A percentile compares a stretch with the other conserved stretches of the same genome.
These are phyloP conservation scores for Coniosporium tulheliwenetii DNA, from an alignment of 2,329 filamentous ascomycete species.

Conservation along the genomic window DNA sequence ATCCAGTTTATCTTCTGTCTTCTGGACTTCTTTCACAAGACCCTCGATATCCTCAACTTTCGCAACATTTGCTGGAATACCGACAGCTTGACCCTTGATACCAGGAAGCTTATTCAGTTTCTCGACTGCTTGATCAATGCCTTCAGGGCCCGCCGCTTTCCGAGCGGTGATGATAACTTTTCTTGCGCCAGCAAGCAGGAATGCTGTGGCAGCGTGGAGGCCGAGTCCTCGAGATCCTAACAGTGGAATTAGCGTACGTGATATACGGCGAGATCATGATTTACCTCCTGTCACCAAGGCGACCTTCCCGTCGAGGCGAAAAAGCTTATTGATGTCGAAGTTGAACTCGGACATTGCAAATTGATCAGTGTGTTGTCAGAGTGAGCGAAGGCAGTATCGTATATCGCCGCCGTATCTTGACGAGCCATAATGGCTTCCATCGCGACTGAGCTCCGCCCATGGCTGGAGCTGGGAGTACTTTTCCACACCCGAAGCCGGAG, in stretches of 20 bases:
- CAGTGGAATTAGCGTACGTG: no score
- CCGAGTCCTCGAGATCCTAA: constrained; percentile 18
- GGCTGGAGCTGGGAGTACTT: background rate
- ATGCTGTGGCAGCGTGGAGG: constrained; percentile 21
- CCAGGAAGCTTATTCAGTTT: constrained; percentile 20
- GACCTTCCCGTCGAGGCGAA: constrained; percentile 20
- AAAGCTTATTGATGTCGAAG: constrained; percentile 16
- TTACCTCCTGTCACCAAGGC: constrained; percentile 22
- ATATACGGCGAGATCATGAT: no score
- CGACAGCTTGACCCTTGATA: constrained; percentile 15
- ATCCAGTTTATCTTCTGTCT: constrained; percentile 16
- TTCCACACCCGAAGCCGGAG: no score
- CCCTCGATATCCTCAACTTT: constrained; percentile 18
- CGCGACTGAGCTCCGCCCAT: background rate
- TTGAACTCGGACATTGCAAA: constrained; percentile 15
- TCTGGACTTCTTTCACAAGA: constrained; percentile 16
- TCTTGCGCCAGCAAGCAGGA: constrained; percentile 22
- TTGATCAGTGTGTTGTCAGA: background rate
- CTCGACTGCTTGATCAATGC: constrained; percentile 21
- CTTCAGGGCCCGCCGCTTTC: constrained; percentile 19
- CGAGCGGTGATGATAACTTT: constrained; percentile 23
- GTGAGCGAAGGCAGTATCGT: no score
- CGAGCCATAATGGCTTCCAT: background rate
- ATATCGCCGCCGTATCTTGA: no score
- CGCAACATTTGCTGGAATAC: constrained; percentile 21